phyloP scores from a whole-genome alignment of 129 eudicot species.

The Cynara cardunculus region DNA sequence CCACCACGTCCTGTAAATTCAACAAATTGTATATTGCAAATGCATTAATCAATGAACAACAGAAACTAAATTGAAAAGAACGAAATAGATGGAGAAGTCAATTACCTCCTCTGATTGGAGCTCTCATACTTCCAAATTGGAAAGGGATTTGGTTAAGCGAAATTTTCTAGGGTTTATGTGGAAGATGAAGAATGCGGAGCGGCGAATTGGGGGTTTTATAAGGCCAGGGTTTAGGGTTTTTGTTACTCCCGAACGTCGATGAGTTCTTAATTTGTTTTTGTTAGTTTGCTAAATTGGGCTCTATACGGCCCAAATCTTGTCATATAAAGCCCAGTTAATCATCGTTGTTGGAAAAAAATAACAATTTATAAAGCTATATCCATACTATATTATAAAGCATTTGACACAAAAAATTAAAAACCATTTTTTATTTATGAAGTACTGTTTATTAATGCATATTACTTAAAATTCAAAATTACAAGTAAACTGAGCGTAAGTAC shows the following conservation, averaged over 20 bases:
- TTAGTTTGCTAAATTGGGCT: background rate
- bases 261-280: background rate
- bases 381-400: too few species aligned
- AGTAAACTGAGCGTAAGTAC: too few species aligned
- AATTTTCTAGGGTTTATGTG: conserved; percentile 18
- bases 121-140: conserved; percentile 7
- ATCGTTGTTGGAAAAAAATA: too few species aligned
- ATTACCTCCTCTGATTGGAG: conserved; percentile 23
- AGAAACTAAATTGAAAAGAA: background rate
- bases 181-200: background rate
- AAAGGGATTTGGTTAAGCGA: background rate
- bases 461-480: too few species aligned
- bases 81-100: background rate
- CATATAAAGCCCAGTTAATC: background rate
- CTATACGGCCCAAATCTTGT: background rate
- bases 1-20: conserved; percentile 33
- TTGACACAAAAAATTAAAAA: too few species aligned
- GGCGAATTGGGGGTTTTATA: conserved; percentile 25
- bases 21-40: background rate
- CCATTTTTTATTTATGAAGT: too few species aligned
- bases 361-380: too few species aligned
- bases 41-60: background rate
- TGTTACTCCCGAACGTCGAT: background rate
- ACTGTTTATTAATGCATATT: too few species aligned
- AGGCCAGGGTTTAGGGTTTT: conserved; percentile 23